Evolutionary conservation across 495 filamentous ascomycete genomes (phyloP).

Genomic region (Poronia punctata): DNA sequence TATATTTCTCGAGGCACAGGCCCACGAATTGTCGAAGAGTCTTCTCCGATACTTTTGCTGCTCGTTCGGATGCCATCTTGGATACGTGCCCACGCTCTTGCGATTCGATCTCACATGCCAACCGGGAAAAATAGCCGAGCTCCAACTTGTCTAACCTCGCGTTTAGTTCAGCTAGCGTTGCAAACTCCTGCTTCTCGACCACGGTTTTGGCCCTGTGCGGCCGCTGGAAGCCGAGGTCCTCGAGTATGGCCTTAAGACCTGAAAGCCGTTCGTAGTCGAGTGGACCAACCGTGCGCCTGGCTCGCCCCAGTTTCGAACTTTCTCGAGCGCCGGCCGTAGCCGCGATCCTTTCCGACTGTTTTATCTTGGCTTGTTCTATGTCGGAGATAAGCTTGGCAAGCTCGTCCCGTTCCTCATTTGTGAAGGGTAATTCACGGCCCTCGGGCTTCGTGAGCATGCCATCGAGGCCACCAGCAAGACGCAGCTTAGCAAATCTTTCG

Average conservation of each 20-base stretch:
- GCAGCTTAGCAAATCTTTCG: conserved; percentile 42
- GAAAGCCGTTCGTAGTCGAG: conserved; percentile 21
- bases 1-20: conserved; percentile 83
- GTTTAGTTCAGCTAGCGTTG: conserved; percentile 8
- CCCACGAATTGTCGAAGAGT: conserved; percentile 69
- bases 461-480: conserved; percentile 36
- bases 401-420: conserved; percentile 2
- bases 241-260: conserved; percentile 8
- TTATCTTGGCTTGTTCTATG: conserved; percentile 1
- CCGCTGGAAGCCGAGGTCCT: conserved; percentile 9
- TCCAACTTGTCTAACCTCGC: conserved; percentile 4
- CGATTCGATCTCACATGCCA: conserved; percentile 31
- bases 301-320: conserved; percentile 2
- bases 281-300: conserved; percentile 6
- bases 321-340: conserved; percentile 9
- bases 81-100: conserved; percentile 29
- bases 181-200: conserved; percentile 9
- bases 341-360: conserved; percentile 6
- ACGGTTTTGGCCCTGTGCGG: conserved; percentile 5
- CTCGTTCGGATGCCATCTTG: conserved; percentile 50
- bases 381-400: conserved; percentile 4
- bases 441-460: conserved; percentile 15
- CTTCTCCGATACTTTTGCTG: conserved; percentile 69
- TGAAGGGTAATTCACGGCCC: conserved; percentile 15
- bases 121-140: conserved; percentile 5